Base-by-base conservation (phyloP, 2,329 filamentous ascomycete genomes). In the Coniella lustricola region DNA sequence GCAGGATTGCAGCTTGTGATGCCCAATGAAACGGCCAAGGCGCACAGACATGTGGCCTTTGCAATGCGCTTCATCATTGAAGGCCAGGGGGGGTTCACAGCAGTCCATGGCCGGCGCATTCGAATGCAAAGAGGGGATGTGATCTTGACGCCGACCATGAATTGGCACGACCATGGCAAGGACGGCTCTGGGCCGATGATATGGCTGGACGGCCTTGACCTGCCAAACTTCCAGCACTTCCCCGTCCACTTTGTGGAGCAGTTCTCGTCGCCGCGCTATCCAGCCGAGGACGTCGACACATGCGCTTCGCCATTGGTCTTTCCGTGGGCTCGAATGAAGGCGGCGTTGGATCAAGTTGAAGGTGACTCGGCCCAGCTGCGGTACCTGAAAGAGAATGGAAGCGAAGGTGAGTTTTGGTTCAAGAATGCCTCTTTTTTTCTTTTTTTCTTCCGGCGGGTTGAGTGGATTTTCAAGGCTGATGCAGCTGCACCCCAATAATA, bases 81-180 rank as follows among this genome's bases (percentile, higher is more conserved):
- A 57, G 75, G 75, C 3, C 57, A 67, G 5, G 71, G 70, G 2
- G 74, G 75, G 3, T 79, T 77, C 55, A 79, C 76, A 0, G 75
- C 75, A 3, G 71, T 79, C 0, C 69, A 76, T n/a, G 74, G 75
- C 10, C 56, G 59, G 3, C 64, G 70, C 16, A 70, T 79, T 22
- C 54, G 59, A 3, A 77, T 79, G 72, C 56, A 67, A 18, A 62
- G 66, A 0, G 70, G 75, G 16, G 75, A 79, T 55, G 73, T 79
- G 2, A 75, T 79, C 34, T 56, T 79, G 3, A 79, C 75, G 0
- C 76, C 75, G 0, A 72, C 68, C 0, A 77, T 75, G 75, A 72
- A 76, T 56, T 78, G 72, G 67, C 74, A 77, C 50, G 75, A 78
- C 54, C 75, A 79, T 49, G 75, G 75, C 13, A 77, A 79, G 38